A percentile compares a stretch with the other conserved stretches of the same genome.
Evolutionary conservation across 371 early-diverging fungal species (phyloP).

Genomic region (Batkoa obscura): DNA sequence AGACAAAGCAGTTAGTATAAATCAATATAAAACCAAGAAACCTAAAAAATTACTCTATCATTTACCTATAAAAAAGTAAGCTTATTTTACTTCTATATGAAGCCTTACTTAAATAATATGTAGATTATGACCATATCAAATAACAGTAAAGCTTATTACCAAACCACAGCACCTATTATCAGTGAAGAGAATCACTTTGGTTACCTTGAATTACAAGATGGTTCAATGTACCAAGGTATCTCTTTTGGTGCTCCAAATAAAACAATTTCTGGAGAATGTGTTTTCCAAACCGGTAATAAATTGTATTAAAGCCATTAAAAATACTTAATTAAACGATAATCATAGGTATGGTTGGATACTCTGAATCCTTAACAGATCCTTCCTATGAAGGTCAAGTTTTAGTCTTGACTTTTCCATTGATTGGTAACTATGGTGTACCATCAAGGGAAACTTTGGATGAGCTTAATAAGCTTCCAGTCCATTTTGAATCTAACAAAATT

Average conservation of each 20-base stretch:
- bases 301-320: neutral
- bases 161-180: conserved; percentile 16
- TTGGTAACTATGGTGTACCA: conserved; percentile 94
- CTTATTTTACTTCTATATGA: neutral
- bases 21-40: no score
- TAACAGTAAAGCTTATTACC: neutral
- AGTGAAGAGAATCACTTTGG: conserved; percentile 28
- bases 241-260: conserved; percentile 69
- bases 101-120: no score
- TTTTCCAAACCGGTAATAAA: conserved; percentile 87
- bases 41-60: no score
- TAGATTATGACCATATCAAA: neutral
- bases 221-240: conserved; percentile 65
- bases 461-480: conserved; percentile 51
- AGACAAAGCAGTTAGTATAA: no score
- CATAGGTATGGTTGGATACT: conserved; percentile 73
- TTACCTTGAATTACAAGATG: conserved; percentile 64
- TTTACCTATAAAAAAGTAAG: neutral
- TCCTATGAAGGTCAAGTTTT: conserved; percentile 91
- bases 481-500: conserved; percentile 84
- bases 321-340: neutral
- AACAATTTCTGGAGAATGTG: conserved; percentile 87
- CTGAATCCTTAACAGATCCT: conserved; percentile 91
- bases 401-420: conserved; percentile 82
- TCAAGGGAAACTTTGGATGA: conserved; percentile 52